Base-by-base conservation (phyloP, 192 early-diverging fungal species). In the Irineochytrium annulatum region DNA sequence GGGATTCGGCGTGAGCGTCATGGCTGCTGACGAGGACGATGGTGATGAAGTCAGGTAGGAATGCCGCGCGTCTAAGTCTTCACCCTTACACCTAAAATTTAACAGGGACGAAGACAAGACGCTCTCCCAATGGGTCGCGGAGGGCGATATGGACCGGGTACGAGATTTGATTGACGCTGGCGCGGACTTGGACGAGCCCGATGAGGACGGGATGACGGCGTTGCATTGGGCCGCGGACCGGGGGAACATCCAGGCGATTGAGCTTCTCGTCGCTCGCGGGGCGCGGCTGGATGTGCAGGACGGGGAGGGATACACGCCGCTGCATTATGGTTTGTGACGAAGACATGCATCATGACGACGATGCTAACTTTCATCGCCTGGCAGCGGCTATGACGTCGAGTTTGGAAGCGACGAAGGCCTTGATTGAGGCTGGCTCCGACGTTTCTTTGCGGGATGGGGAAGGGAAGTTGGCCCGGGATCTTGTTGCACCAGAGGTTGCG, bases 261-360 rank as follows among this genome's bases (percentile, higher is more conserved):
- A 32, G 29, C 43, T 33, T 6, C 48, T 76, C 0, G 6, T 69
- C 0, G 26, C 13, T 11, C 8, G 44, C 14, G 63, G 63, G 3
- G 63, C 55, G 13, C 19, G 37, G 8, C 26, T 69, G 34, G 48
- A 71, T 61, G 59, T 28, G 0, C 41, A 55, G 30, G 74, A 76
- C 43, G 1, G 6, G 14, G 63, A 53, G 2, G 74, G 74, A 1
- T 55, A 59, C 57, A 76, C 74, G 16, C 43, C 69, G 0, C 43
- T 76, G 34, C 74, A 76, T 67, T 66, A 62, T 14, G 72, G 65
- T 66, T n/a, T n/a, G n/a, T n/a, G n/a, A n/a, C n/a, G n/a, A n/a
- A n/a, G n/a, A n/a, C n/a, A n/a, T n/a, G n/a, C n/a, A n/a, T n/a
- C n/a, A n/a, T n/a, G n/a, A n/a, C n/a, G n/a, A n/a, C n/a, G n/a